Evolutionary conservation across 768 basidiomycete species (phyloP), one percentile per base, ranked within the genome.

Genomic region (Crassisporium funariophilum): DNA sequence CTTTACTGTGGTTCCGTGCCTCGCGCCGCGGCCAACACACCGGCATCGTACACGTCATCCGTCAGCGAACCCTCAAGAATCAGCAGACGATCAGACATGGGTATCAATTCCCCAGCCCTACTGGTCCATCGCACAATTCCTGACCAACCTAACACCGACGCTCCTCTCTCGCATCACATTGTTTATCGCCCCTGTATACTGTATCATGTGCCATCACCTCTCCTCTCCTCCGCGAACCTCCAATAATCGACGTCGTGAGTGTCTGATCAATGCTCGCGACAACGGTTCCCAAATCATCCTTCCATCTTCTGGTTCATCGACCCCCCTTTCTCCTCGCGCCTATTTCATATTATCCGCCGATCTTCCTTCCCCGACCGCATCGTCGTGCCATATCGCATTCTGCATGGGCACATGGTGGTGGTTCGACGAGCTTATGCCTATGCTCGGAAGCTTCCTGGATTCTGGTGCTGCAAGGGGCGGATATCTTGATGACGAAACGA

Each of bases 1-100:
- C 86, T 88, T 88, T 47, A 65, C 59, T 88, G 87, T 78, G 85
- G 86, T 85, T 81, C 73, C 81, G 84, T 83, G 77, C 77, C 78
- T 84, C 83, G 82, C 75, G 74, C 75, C 71, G 55, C 55, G 73
- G 83, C 86, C 86, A 69, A 89, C 62, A 87, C 88, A 84, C 74
- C 63, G 85, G 85, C 82, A 64, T 77, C 78, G 68, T 69, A 65
- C 54, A 52, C n/a, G n/a, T n/a, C n/a, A 60, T 67, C 61, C 56
- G 52, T 56, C 60, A 55, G 52, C 56, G 47, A 53, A 52, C 44
- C 57, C 57, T 62, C 67, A 54, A 62, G 61, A 55, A 52, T 49
- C 55, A 56, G 63, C 62, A 61, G 58, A 54, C 49, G 47, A 39
- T 43, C 44, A 39, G 38, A 61, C 54, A 58, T 63, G 65, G 60